Evolutionary conservation across 805 yeast genomes (phyloP).

Genomic region (Kluyveromyces siamensis): DNA sequence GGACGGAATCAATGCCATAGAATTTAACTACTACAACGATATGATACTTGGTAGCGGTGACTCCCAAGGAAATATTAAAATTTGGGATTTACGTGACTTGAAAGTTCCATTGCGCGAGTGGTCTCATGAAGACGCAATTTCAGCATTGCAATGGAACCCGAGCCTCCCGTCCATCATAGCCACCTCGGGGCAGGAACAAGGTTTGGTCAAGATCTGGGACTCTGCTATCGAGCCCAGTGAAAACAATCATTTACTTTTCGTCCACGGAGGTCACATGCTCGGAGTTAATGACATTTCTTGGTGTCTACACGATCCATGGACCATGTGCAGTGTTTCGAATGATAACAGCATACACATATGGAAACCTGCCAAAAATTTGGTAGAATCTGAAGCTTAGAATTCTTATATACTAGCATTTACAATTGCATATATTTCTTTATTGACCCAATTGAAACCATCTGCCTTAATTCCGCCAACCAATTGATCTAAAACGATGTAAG

Average conservation of each 20-base stretch:
- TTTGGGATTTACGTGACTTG: conserved; percentile 59
- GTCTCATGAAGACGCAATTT: conserved; percentile 42
- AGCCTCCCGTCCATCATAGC: conserved; percentile 45
- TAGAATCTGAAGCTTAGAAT: conserved; percentile 7
- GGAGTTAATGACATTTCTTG: conserved; percentile 80
- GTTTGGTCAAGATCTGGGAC: conserved; percentile 56
- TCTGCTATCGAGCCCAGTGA: conserved; percentile 21
- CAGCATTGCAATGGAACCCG: conserved; percentile 70
- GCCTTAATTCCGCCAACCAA: no score
- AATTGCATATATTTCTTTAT: not conserved
- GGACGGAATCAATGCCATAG: conserved; percentile 47
- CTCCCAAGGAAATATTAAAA: conserved; percentile 40
- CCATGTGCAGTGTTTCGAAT: conserved; percentile 69
- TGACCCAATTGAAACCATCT: no score
- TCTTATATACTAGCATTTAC: not conserved
- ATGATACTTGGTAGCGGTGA: conserved; percentile 62
- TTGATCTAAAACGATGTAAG: not conserved
- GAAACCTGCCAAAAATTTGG: conserved; percentile 46
- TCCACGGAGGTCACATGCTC: conserved; percentile 81
- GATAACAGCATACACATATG: conserved; percentile 86
- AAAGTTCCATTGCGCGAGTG: conserved; percentile 24
- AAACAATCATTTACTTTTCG: conserved; percentile 38
- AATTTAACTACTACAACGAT: conserved; percentile 49
- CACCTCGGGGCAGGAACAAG: conserved; percentile 56
- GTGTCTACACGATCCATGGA: conserved; percentile 64